Conservation (phyloP, 2,329 filamentous ascomycete genomes). For the Clarireedia homoeocarpa region DNA sequence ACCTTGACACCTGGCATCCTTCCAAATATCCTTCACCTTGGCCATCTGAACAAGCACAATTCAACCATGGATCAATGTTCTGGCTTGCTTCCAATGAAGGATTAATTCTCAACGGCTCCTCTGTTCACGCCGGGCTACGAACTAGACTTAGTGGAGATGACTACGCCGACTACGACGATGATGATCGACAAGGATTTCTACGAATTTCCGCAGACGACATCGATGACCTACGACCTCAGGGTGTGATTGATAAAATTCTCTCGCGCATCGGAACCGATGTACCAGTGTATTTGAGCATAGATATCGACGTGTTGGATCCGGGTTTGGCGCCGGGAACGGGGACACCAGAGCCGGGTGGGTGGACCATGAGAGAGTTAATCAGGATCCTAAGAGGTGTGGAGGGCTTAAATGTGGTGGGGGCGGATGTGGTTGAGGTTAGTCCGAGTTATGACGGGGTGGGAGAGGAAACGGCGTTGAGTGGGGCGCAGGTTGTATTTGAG, state of each 20-base stretch:
- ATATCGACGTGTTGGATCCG: slow-evolving; percentile 77
- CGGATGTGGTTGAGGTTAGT: slow-evolving; percentile 83
- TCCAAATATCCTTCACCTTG: slow-evolving; percentile 72
- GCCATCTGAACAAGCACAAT: slow-evolving; percentile 61
- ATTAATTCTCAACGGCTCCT: slow-evolving; percentile 64
- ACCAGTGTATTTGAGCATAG: slow-evolving; percentile 74
- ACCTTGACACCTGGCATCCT: slow-evolving; percentile 30
- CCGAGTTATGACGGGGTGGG: slow-evolving; percentile 75
- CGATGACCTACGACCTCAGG: slow-evolving; percentile 68
- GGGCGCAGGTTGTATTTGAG: slow-evolving; percentile 78
- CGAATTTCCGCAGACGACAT: slow-evolving; percentile 81
- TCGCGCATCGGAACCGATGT: slow-evolving; percentile 62
- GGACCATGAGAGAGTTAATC: slow-evolving; percentile 84
- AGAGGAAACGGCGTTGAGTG: slow-evolving; percentile 76
- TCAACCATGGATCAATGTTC: slow-evolving; percentile 89
- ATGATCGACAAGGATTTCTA: slow-evolving; percentile 68
- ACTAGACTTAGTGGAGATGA: slow-evolving; percentile 63
- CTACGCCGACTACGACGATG: slow-evolving; percentile 62
- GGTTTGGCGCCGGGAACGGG: slow-evolving; percentile 67
- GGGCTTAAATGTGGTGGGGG: slow-evolving; percentile 75
- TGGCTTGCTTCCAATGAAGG: slow-evolving; percentile 80
- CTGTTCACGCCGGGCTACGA: slow-evolving; percentile 75
- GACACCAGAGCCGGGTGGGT: slow-evolving; percentile 83
- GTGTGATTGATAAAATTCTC: slow-evolving; percentile 65
- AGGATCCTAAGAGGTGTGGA: slow-evolving; percentile 76